phyloP scores from a whole-genome alignment of 202 grass and related monocot genomes.

The Miscanthus sacchariflorus region DNA sequence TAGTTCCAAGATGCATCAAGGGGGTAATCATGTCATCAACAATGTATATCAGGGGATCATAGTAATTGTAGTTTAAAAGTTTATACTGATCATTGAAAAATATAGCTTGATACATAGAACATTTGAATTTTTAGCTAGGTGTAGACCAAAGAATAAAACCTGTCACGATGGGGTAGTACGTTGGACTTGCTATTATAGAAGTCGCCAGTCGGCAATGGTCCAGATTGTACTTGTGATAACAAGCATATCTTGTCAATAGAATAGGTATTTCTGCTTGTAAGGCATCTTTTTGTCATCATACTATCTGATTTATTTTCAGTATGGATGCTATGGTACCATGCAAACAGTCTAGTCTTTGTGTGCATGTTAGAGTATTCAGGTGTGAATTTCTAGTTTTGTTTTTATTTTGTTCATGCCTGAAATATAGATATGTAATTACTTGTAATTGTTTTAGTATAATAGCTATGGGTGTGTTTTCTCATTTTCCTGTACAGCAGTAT shows the following conservation, averaged over 20 bases:
- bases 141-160: neutral
- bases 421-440: slow-evolving; percentile 12
- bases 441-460: slow-evolving; percentile 24
- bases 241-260: slow-evolving; percentile 22
- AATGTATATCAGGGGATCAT: neutral
- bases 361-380: slow-evolving; percentile 15
- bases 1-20: neutral
- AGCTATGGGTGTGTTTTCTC: neutral
- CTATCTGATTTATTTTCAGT: slow-evolving; percentile 35
- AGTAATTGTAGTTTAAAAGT: neutral
- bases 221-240: slow-evolving; percentile 4
- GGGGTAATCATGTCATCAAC: neutral
- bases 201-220: neutral
- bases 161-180: neutral
- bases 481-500: slow-evolving; percentile 13
- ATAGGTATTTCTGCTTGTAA: slow-evolving; percentile 20
- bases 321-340: neutral
- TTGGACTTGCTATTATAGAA: slow-evolving; percentile 26
- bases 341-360: slow-evolving; percentile 23
- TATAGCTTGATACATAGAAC: neutral
- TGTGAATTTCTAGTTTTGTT: neutral
- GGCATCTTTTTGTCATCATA: neutral
- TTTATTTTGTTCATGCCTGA: slow-evolving; percentile 11
- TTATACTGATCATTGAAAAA: neutral
- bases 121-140: neutral